phyloP scores from a whole-genome alignment of 805 yeast species.

The Kurtzmaniella fragi region DNA sequence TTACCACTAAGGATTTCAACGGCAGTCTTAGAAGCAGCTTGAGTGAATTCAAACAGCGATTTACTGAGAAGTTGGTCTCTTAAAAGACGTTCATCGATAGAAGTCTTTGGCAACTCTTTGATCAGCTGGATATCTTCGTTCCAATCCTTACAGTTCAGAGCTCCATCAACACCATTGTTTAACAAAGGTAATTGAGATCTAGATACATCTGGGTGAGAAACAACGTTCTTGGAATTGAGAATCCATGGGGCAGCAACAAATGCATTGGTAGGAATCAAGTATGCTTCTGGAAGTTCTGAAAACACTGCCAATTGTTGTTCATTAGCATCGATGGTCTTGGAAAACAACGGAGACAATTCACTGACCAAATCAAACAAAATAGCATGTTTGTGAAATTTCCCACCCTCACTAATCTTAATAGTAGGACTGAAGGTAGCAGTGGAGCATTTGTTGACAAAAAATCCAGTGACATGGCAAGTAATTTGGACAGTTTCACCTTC shows the following conservation, averaged over 20 bases:
- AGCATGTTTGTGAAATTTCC: conserved; percentile 32
- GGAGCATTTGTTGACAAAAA: conserved; percentile 68
- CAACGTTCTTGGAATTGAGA: conserved; percentile 24
- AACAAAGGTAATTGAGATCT: conserved; percentile 54
- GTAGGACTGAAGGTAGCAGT: conserved; percentile 67
- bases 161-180: conserved; percentile 55
- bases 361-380: conserved; percentile 59
- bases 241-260: conserved; percentile 77
- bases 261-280: conserved; percentile 55
- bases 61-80: conserved; percentile 74
- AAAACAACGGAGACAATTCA: conserved; percentile 61
- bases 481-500: conserved; percentile 78
- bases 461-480: conserved; percentile 77
- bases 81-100: conserved; percentile 61
- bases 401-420: conserved; percentile 36
- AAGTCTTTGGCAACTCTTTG: conserved; percentile 58
- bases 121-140: conserved; percentile 86
- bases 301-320: conserved; percentile 35
- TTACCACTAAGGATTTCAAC: conserved; percentile 70
- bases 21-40: conserved; percentile 75
- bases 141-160: conserved; percentile 67
- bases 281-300: conserved; percentile 47
- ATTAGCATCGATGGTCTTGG: conserved; percentile 47
- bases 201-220: conserved; percentile 48
- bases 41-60: conserved; percentile 69